Conservation (phyloP, 441 rosid genomes). For the Flueggea neowawraea region DNA sequence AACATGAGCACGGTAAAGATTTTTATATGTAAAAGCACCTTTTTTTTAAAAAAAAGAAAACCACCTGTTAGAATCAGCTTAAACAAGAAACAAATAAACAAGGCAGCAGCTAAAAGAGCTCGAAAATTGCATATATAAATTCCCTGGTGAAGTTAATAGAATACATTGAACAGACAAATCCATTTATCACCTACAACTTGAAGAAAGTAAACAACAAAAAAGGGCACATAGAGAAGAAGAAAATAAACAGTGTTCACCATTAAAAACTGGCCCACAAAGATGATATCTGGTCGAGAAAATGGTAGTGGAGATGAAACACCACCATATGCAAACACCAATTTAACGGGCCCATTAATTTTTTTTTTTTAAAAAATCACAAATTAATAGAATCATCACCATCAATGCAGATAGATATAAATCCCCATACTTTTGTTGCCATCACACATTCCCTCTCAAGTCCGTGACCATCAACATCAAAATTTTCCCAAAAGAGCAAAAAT, state of each 20-base stretch:
- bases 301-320: constrained; percentile 20
- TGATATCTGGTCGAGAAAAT: constrained; percentile 22
- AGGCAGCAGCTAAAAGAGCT: background rate
- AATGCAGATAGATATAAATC: background rate
- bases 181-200: constrained; percentile 6
- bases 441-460: constrained; percentile 12
- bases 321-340: constrained; percentile 32
- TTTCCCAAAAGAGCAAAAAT: background rate
- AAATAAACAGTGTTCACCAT: constrained; percentile 12
- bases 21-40: no score
- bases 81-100: constrained; percentile 1
- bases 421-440: constrained; percentile 26
- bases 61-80: no score
- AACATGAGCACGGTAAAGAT: no score
- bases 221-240: constrained; percentile 2
- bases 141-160: background rate
- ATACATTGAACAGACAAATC: background rate
- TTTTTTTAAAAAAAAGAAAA: no score
- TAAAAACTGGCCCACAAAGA: constrained; percentile 26
- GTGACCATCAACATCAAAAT: constrained; percentile 9
- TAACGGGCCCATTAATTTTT: constrained; percentile 12
- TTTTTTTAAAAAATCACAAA: constrained; percentile 12
- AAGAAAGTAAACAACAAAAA: constrained; percentile 7
- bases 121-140: background rate
- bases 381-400: background rate